phyloP scores from a whole-genome alignment of 257 asterid species.

The Solanum tacnaense region DNA sequence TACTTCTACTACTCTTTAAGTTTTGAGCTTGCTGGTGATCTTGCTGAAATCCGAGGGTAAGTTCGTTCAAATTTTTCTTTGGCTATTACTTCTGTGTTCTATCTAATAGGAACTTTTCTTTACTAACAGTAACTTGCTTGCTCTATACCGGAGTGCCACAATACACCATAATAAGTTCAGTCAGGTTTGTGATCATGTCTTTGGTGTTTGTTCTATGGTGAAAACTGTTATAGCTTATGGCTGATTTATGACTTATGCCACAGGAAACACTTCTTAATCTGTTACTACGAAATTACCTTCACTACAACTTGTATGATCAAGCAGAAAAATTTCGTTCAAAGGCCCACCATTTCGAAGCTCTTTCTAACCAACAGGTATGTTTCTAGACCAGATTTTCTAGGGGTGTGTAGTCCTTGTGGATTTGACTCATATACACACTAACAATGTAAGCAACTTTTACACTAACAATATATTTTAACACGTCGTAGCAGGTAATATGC shows the following conservation, averaged over 20 bases:
- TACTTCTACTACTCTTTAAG: slow-evolving; percentile 68
- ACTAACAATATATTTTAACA: not conserved
- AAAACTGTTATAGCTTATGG: not conserved
- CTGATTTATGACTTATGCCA: not conserved
- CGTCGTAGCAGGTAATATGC: not conserved
- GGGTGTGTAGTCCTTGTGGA: not conserved
- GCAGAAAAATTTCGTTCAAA: slow-evolving; percentile 81
- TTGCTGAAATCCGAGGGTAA: slow-evolving; percentile 76
- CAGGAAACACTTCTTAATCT: slow-evolving; percentile 78
- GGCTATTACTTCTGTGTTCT: not conserved
- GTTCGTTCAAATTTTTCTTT: not conserved
- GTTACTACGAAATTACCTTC: slow-evolving; percentile 67
- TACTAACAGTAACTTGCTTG: slow-evolving; percentile 57
- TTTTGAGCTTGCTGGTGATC: slow-evolving; percentile 71
- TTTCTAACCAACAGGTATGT: slow-evolving; percentile 66
- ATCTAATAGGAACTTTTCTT: slow-evolving; percentile 10
- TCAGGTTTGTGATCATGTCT: slow-evolving; percentile 47
- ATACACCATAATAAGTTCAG: slow-evolving; percentile 88
- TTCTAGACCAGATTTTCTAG: not conserved
- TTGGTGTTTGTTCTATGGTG: not conserved
- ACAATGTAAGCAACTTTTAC: not conserved
- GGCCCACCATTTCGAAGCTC: slow-evolving; percentile 76
- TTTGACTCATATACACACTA: not conserved
- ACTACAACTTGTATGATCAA: slow-evolving; percentile 68
- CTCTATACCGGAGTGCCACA: slow-evolving; percentile 80